Evolutionary conservation across 768 basidiomycete species (phyloP).

Genomic region (Cystobasidium ongulense): DNA sequence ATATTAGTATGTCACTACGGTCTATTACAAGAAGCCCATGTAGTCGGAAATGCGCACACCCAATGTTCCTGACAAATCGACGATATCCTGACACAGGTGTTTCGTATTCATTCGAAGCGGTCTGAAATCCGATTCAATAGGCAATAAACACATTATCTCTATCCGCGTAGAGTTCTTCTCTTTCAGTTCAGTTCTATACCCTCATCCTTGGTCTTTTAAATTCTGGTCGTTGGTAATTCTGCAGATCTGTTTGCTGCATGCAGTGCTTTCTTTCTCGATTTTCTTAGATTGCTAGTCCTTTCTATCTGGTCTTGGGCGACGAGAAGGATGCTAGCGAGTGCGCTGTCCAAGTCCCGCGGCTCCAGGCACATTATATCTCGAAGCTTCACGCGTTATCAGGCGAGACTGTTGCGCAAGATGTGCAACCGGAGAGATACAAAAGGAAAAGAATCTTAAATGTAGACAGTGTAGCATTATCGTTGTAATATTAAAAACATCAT

Average conservation of each 20-base stretch:
- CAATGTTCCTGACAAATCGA: no score
- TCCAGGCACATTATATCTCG: no score
- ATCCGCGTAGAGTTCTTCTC: no score
- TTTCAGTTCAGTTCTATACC: background rate
- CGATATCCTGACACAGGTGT: no score
- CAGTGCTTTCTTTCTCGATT: background rate
- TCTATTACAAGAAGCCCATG: conserved; percentile 28
- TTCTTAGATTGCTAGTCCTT: background rate
- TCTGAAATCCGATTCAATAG: no score
- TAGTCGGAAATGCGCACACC: background rate
- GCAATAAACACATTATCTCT: no score
- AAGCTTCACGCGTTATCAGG: background rate
- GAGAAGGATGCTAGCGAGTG: no score
- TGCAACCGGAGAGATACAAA: background rate
- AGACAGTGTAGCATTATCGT: background rate
- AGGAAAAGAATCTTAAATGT: background rate
- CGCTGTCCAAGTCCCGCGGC: no score
- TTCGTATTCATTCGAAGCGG: no score
- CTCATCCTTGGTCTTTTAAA: background rate
- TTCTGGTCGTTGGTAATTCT: background rate
- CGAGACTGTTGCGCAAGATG: no score
- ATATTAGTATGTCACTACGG: conserved; percentile 17
- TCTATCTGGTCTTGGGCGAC: no score
- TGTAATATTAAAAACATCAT: background rate
- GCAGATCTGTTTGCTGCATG: background rate